Evolutionary conservation across 495 filamentous ascomycete genomes (phyloP).

Genomic region (Letharia lupina): DNA sequence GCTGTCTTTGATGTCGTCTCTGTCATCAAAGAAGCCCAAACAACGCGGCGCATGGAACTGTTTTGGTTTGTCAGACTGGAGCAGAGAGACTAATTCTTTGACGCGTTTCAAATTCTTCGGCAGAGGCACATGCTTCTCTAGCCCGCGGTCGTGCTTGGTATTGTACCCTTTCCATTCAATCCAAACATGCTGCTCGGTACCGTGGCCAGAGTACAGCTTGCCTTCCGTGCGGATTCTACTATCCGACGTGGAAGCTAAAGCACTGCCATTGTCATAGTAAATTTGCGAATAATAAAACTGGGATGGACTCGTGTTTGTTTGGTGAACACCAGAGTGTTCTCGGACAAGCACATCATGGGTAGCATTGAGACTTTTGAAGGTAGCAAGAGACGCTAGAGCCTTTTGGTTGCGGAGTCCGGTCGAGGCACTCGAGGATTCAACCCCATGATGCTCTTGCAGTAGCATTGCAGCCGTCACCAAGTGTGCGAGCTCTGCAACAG

Average conservation of each 20-base stretch:
- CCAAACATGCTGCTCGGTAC: constrained; percentile 12
- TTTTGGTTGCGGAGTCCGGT: constrained; percentile 6
- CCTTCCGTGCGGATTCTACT: constrained; percentile 2
- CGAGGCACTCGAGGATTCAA: neutral
- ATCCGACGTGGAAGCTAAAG: neutral
- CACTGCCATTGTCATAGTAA: neutral
- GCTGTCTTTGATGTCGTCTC: constrained; percentile 19
- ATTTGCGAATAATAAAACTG: constrained; percentile 11
- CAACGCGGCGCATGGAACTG: constrained; percentile 32
- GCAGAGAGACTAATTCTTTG: constrained; percentile 18
- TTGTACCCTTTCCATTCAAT: constrained; percentile 22
- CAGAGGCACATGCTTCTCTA: constrained; percentile 7
- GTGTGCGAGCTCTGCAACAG: constrained; percentile 8
- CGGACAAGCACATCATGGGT: neutral
- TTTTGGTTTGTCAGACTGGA: constrained; percentile 18
- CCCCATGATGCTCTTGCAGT: neutral
- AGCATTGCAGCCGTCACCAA: constrained; percentile 10
- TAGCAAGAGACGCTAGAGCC: constrained; percentile 8
- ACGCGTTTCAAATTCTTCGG: constrained; percentile 10
- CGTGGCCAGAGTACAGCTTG: constrained; percentile 7
- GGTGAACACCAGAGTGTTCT: neutral
- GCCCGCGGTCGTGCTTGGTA: neutral
- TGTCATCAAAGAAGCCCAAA: constrained; percentile 31
- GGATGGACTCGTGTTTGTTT: neutral
- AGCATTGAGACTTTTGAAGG: constrained; percentile 14